Base-by-base conservation (phyloP, 371 early-diverging fungal species). In the Mucor velutinosus region DNA sequence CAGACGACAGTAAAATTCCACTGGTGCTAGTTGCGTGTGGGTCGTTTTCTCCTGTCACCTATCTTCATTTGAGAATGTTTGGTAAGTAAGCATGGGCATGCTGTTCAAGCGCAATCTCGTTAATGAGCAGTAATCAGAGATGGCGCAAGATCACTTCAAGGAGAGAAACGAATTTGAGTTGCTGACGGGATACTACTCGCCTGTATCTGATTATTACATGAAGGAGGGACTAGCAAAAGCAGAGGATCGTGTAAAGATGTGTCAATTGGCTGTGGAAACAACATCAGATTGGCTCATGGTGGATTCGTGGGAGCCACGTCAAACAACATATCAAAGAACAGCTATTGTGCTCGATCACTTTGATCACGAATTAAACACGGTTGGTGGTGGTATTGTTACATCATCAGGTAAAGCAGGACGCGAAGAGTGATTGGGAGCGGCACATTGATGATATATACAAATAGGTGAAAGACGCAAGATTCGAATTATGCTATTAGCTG, bases 11-110 rank as follows among this genome's bases (percentile, higher is more conserved):
- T 57, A 94, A 94, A 73, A 87, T 77, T n/a, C 98, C 99, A 7
- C 77, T 97, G 15, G 96, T 97, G 7, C 80, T 97, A 14, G 94
- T 99, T 14, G 98, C 95, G 0, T 99, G 99, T 73, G 99, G 99
- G 1, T 97, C 97, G 1, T 99, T 90, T 76, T 96, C 97, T 0
- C 99, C 99, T 5, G 92, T 99, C 39, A 99, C 99, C 3, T 96
- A 97, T 79, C 87, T 98, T 29, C 99, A 99, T 71, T 82, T 99
- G 66, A 90, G 99, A 65, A 96, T 99, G 94, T 98, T 99, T 85
- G 99, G 97, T 97, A 89, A 76, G 21, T 37, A 37, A 6, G 37
- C 45, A 43, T 43, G 17, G 11, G 15, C 29, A 35, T n/a, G 10
- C 12, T 25, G 23, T 23, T 53, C 4, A 53, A 37, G 8, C 15